Evolutionary conservation across 345 rosid genomes (phyloP), one percentile per base, ranked within the genome.

Genomic region (Erodium maritimum): DNA sequence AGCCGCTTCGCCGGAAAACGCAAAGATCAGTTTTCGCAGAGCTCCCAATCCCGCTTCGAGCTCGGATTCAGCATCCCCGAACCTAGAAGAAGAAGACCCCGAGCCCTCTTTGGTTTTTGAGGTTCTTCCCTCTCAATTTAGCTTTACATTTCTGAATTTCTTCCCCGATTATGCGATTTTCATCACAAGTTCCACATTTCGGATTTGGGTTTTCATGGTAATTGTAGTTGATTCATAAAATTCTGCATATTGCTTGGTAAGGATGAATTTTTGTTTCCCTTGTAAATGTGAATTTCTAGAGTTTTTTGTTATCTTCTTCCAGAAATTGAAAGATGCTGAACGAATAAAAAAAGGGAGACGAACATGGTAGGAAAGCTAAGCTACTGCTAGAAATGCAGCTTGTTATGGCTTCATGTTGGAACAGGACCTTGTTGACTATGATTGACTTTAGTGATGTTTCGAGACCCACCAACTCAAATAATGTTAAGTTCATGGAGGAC

Each of bases 371-470:
- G 57, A 91, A 81, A 63, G 89, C 95, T 29, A 77, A 83, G 59
- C 55, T 84, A 58, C 97, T 88, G 57, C 61, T 91, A 69, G 97
- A 88, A 69, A 91, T 96, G 68, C 96, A 91, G 80, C 82, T 91
- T 66, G 90, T 91, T 3, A n/a, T 86, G 91, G 96, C 91, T 56
- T 91, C 96, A 4, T 59, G 71, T 45, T 91, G 98, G 98, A 88
- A 95, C 68, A 82, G 96, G 69, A 71, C 67, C 19, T 70, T 91
- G 77, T 64, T 91, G 71, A 70, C 80, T 8, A 74, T 84, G 74
- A 88, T 91, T 71, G 75, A 84, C 73, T 91, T 79, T 56, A 91
- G 96, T 56, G 90, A 88, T 50, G 88, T 91, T 53, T 73, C 72
- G 79, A 71, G 74, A 55, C 90, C 88, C 24, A 77, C 86, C n/a